phyloP scores from a whole-genome alignment of 371 early-diverging fungal species.

The Thermomucor indicae-seudaticae region DNA sequence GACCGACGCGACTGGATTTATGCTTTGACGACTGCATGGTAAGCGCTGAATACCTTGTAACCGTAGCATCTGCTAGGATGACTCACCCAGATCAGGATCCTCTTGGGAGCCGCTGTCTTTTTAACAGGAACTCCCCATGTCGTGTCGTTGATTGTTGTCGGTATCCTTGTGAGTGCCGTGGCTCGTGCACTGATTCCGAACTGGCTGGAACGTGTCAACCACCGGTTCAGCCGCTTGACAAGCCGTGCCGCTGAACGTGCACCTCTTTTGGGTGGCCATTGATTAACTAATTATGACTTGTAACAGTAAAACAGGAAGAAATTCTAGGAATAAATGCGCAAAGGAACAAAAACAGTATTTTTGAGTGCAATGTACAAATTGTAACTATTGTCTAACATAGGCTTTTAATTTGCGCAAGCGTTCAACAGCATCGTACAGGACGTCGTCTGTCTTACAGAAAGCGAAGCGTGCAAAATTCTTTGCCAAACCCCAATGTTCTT shows the following conservation, averaged over 20 bases:
- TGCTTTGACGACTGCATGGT: slow-evolving; percentile 46
- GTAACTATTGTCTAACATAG: slow-evolving; percentile 37
- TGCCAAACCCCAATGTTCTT: slow-evolving; percentile 66
- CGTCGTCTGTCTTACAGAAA: slow-evolving; percentile 91
- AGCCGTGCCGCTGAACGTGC: slow-evolving; percentile 39
- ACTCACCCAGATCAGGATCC: slow-evolving; percentile 18
- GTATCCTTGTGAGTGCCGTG: slow-evolving; percentile 41
- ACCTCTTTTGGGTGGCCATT: slow-evolving; percentile 26
- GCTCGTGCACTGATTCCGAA: slow-evolving; percentile 39
- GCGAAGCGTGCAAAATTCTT: slow-evolving; percentile 84
- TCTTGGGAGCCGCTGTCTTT: slow-evolving; percentile 32
- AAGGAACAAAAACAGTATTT: not conserved
- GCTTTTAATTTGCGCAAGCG: slow-evolving; percentile 62
- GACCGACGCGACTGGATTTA: slow-evolving; percentile 46
- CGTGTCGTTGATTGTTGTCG: slow-evolving; percentile 30
- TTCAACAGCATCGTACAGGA: slow-evolving; percentile 72
- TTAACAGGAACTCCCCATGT: slow-evolving; percentile 26
- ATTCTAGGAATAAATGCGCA: too few species aligned
- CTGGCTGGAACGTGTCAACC: slow-evolving; percentile 32
- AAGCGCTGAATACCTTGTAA: slow-evolving; percentile 4
- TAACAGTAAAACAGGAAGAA: too few species aligned
- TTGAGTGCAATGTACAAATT: not conserved
- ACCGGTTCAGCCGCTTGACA: slow-evolving; percentile 32
- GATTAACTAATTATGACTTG: too few species aligned
- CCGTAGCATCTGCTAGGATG: not conserved